Base-by-base conservation (phyloP, 805 yeast species). In the Lachancea sp. region DNA sequence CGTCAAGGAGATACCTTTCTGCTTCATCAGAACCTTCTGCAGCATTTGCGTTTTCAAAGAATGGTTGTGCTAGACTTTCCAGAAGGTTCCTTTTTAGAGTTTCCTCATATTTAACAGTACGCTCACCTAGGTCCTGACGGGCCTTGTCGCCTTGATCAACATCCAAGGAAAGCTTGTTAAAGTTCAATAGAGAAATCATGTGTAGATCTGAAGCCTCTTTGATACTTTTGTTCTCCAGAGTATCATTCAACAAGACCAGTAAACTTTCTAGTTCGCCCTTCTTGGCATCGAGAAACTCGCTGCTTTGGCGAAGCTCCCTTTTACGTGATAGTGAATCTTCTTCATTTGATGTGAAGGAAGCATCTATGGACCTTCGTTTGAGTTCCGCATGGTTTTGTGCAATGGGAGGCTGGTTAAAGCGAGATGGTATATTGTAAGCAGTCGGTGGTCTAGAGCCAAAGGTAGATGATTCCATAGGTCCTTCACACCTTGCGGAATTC, bases 41-140 rank as follows among this genome's bases (percentile, higher is more conserved):
- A 19, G 49, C 39, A 8, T 51, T 45, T 24, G 50, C 51, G 35
- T 55, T 47, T 36, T 59, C 63, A 43, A 48, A 59, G 37, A 61
- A 61, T 15, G 65, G 65, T 40, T 60, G 62, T 3, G 65, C 64
- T 18, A 61, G 40, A 49, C 63, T 56, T 36, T 61, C 58, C 32
- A 61, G 37, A 16, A 61, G 33, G 5, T 52, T 53, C 37, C 43
- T 56, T 20, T 54, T 56, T 36, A 61, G 38, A 15, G 48, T 48
- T 39, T 42, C 17, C 34, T 42, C 46, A 29, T 41, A 23, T 36
- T 43, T 35, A 36, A 36, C 33, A 23, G 18, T 21, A 19, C 41
- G 41, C 5, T 40, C 29, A 5, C 31, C 42, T n/a, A 47, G 24
- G 26, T 38, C 42, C 12, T 39, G 29, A 18, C 42, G 45, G n/a